Percentiles rank a stretch among this genome's conserved stretches.
Conservation (phyloP, 169 alveolate genomes). For the Plasmodium yoelii region DNA sequence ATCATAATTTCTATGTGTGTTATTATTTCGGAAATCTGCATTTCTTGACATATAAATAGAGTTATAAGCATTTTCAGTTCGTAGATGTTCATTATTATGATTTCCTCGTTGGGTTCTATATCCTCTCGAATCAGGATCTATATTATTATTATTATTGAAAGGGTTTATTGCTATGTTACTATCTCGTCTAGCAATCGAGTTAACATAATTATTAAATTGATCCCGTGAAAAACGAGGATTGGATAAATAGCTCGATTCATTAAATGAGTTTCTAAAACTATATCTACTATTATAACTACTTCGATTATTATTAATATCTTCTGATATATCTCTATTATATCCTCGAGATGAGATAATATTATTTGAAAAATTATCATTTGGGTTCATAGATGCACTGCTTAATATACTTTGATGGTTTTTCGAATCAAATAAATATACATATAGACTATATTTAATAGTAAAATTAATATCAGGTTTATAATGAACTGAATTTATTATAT, state of each 20-base stretch:
- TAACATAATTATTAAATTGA: neutral
- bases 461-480: constrained; percentile 67
- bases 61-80: neutral
- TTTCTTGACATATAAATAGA: neutral
- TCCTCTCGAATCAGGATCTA: neutral
- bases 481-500: constrained; percentile 55
- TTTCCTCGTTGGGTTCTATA: neutral
- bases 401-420: constrained; percentile 24
- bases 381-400: constrained; percentile 16
- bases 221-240: neutral
- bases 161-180: neutral
- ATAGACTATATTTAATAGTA: constrained; percentile 46
- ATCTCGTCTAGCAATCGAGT: neutral
- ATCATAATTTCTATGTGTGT: constrained; percentile 2
- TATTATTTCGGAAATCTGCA: neutral
- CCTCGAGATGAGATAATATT: constrained; percentile 19
- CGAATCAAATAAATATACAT: constrained; percentile 62
- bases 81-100: neutral
- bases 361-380: constrained; percentile 19
- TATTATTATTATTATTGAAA: neutral
- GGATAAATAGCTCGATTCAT: constrained; percentile 1
- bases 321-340: constrained; percentile 22
- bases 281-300: neutral
- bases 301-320: constrained; percentile 6
- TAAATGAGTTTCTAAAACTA: neutral